Conservation (phyloP, 768 basidiomycete species). For the Lyophyllum atratum region DNA sequence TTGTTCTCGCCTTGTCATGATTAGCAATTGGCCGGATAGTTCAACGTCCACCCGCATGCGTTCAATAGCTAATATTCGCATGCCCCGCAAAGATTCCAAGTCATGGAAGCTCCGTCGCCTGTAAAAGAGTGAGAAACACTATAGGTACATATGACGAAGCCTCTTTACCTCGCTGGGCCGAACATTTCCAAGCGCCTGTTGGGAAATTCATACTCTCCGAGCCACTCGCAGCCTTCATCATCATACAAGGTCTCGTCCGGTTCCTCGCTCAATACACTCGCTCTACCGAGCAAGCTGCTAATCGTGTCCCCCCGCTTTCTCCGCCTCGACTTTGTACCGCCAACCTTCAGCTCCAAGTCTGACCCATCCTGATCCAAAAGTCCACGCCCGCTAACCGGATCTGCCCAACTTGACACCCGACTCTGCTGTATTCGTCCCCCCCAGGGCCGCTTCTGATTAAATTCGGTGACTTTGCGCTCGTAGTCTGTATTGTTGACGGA, state of each 20-base stretch:
- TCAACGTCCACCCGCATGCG: slow-evolving; percentile 81
- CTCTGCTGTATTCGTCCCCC: slow-evolving; percentile 35
- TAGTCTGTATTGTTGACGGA: slow-evolving; percentile 26
- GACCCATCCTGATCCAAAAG: slow-evolving; percentile 30
- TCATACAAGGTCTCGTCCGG: slow-evolving; percentile 12
- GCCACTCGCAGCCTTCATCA: slow-evolving; percentile 9
- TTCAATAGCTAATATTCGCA: slow-evolving; percentile 54
- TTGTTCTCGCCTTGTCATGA: slow-evolving; percentile 66
- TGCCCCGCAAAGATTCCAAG: slow-evolving; percentile 46
- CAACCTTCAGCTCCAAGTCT: slow-evolving; percentile 16
- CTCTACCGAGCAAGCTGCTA: slow-evolving; percentile 4
- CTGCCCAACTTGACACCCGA: slow-evolving; percentile 57
- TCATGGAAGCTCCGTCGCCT: slow-evolving; percentile 72
- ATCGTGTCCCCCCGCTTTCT: slow-evolving; percentile 5
- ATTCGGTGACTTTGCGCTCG: slow-evolving; percentile 35
- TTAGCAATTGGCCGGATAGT: slow-evolving; percentile 71
- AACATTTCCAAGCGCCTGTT: slow-evolving; percentile 16
- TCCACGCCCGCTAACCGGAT: slow-evolving; percentile 45
- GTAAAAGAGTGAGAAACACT: slow-evolving; percentile 4
- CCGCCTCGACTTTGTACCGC: neutral
- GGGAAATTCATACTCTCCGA: slow-evolving; percentile 17
- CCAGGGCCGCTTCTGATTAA: slow-evolving; percentile 44
- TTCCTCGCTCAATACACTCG: slow-evolving; percentile 10
- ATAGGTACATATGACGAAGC: neutral
- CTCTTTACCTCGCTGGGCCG: slow-evolving; percentile 32